Conservation (phyloP, 257 asterid genomes). For the Nicotiana otophora region DNA sequence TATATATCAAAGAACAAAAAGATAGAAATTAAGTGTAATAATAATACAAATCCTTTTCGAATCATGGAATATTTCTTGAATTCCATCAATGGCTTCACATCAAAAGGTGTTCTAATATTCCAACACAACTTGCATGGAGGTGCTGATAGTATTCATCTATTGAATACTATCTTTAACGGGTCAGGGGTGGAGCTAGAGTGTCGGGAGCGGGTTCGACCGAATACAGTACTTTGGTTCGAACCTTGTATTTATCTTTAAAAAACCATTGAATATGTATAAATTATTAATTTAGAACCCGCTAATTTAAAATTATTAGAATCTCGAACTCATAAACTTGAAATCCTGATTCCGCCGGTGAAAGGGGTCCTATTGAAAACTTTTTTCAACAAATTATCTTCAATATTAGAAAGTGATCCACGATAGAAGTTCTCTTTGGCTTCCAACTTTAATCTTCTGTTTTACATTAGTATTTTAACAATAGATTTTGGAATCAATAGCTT, state of each 20-base stretch:
- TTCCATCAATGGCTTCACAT: background rate
- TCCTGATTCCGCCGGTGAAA: no score
- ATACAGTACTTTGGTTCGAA: no score
- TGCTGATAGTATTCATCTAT: background rate
- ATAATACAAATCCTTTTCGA: background rate
- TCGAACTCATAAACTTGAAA: accelerated
- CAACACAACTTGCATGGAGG: slow-evolving; percentile 3
- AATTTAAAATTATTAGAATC: no score
- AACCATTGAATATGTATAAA: no score
- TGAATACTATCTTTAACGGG: background rate
- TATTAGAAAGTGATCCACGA: slow-evolving; percentile 8
- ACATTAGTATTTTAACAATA: slow-evolving; percentile 10
- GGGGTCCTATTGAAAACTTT: background rate
- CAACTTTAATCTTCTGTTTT: slow-evolving; percentile 17
- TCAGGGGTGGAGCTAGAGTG: no score
- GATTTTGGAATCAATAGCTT: slow-evolving; percentile 11
- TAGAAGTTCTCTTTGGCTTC: slow-evolving; percentile 19
- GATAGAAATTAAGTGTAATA: background rate
- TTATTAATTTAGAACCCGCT: no score
- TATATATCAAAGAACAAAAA: background rate
- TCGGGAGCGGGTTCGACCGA: accelerated
- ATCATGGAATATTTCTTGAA: background rate
- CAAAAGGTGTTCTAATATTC: background rate
- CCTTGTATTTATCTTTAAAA: no score
- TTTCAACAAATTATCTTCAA: background rate